phyloP scores from a whole-genome alignment of 768 basidiomycete genomes.

The Rhodosporidiobolus odoratus region DNA sequence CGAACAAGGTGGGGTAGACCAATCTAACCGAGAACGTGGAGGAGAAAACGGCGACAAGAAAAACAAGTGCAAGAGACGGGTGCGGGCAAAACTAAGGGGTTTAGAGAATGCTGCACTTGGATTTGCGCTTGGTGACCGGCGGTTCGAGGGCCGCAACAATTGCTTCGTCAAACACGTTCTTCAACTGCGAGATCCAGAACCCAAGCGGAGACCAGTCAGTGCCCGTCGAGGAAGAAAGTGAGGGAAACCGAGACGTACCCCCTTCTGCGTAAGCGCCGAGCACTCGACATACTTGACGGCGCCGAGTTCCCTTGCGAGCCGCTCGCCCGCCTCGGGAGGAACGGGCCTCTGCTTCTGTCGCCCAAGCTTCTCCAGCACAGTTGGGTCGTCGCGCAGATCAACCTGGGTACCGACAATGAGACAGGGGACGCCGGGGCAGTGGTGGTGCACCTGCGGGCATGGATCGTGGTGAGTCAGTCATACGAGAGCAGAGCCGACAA shows the following conservation, averaged over 20 bases:
- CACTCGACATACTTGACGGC: constrained; percentile 99
- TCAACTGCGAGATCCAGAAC: constrained; percentile 51
- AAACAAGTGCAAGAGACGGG: not conserved
- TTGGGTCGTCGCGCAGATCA: constrained; percentile 87
- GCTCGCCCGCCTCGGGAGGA: constrained; percentile 76
- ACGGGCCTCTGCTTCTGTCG: constrained; percentile 96
- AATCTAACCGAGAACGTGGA: constrained; percentile 6
- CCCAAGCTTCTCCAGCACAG: constrained; percentile 88
- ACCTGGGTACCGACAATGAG: constrained; percentile 98
- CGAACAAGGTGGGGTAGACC: constrained; percentile 13
- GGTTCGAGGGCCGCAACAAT: constrained; percentile 98
- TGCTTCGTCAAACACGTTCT: constrained; percentile 99
- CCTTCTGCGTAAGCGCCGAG: constrained; percentile 97
- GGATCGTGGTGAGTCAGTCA: not conserved
- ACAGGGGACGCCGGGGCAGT: constrained; percentile 98
- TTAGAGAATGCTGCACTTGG: constrained; percentile 81
- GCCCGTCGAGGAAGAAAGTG: not conserved
- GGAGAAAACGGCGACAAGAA: constrained; percentile 1
- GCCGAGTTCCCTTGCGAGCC: constrained; percentile 92
- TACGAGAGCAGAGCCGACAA: not conserved
- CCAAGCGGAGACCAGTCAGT: not conserved
- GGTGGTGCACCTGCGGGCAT: constrained; percentile 70
- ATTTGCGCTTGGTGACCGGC: constrained; percentile 77
- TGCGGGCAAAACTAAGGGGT: not conserved
- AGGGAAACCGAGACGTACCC: constrained; percentile 45